phyloP scores from a whole-genome alignment of 495 filamentous ascomycete genomes.

The Massariosphaeria phaeospora region DNA sequence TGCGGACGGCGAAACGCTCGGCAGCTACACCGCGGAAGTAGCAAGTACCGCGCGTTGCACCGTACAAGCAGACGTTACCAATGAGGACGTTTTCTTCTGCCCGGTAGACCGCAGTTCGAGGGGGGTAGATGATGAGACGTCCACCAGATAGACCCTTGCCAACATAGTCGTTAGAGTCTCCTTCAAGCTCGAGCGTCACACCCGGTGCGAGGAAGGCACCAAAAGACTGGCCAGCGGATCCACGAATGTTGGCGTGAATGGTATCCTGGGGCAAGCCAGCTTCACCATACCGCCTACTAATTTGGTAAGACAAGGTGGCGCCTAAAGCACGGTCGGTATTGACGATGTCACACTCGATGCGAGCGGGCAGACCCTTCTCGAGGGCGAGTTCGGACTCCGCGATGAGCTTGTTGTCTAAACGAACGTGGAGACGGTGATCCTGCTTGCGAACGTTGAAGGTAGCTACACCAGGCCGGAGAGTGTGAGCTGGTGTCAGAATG shows the following conservation, averaged over 20 bases:
- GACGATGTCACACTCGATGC: slow-evolving; percentile 96
- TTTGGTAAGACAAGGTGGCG: slow-evolving; percentile 92
- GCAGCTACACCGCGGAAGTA: slow-evolving; percentile 98
- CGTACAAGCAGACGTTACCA: slow-evolving; percentile 96
- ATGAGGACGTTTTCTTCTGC: slow-evolving; percentile 97
- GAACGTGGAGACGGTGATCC: slow-evolving; percentile 87
- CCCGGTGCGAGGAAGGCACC: slow-evolving; percentile 93
- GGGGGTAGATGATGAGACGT: slow-evolving; percentile 93
- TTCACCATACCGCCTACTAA: slow-evolving; percentile 89
- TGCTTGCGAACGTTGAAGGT: slow-evolving; percentile 99
- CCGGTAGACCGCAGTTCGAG: slow-evolving; percentile 88
- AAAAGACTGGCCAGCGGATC: slow-evolving; percentile 98
- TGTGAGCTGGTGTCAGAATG: slow-evolving; percentile 94
- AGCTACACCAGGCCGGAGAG: slow-evolving; percentile 90
- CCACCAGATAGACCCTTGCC: slow-evolving; percentile 97
- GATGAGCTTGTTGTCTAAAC: slow-evolving; percentile 97
- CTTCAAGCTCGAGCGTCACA: slow-evolving; percentile 94
- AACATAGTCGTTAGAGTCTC: slow-evolving; percentile 97
- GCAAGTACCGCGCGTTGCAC: slow-evolving; percentile 85
- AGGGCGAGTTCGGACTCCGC: slow-evolving; percentile 94
- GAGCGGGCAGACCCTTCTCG: slow-evolving; percentile 89
- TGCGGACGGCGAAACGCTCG: slow-evolving; percentile 96
- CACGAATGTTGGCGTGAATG: slow-evolving; percentile 95
- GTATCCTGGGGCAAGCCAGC: slow-evolving; percentile 88
- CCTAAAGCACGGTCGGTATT: slow-evolving; percentile 97